A percentile compares a stretch with the other conserved stretches of the same genome.
Evolutionary conservation across 345 rosid species (phyloP).

Genomic region (Boechera divaricarpa): DNA sequence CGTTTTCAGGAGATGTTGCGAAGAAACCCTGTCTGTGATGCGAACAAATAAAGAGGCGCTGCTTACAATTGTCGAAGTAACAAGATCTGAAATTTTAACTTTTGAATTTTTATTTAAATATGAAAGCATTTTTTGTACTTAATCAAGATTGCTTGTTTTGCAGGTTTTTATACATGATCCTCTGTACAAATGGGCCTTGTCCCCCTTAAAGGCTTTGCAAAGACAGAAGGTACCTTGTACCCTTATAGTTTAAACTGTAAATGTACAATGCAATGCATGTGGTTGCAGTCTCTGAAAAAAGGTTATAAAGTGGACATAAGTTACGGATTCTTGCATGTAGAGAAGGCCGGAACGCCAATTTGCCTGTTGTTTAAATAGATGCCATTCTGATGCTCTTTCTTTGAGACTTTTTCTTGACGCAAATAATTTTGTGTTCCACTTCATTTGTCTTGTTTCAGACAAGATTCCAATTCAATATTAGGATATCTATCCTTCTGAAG

Average conservation of each 20-base stretch:
- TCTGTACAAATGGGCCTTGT: slow-evolving; percentile 95
- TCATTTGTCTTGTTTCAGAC: slow-evolving; percentile 7
- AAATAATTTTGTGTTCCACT: slow-evolving; percentile 11
- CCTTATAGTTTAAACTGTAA: slow-evolving; percentile 12
- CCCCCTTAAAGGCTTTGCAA: slow-evolving; percentile 97
- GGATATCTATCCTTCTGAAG: neutral
- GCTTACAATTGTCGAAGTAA: slow-evolving; percentile 92
- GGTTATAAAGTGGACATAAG: neutral
- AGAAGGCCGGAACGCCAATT: neutral
- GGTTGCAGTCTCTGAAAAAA: neutral
- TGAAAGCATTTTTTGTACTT: neutral
- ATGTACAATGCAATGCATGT: slow-evolving; percentile 20
- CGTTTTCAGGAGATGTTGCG: slow-evolving; percentile 94
- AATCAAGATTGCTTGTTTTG: slow-evolving; percentile 38
- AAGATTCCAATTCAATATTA: neutral
- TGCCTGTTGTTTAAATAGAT: slow-evolving; percentile 10
- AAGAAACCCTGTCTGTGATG: slow-evolving; percentile 93
- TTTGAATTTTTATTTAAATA: neutral
- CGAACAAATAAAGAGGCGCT: slow-evolving; percentile 97
- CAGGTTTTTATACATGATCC: slow-evolving; percentile 99
- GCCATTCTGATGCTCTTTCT: slow-evolving; percentile 3
- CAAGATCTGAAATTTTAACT: slow-evolving; percentile 27
- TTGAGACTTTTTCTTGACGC: neutral
- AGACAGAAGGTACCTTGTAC: slow-evolving; percentile 80
- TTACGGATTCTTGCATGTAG: neutral